A percentile compares a stretch with the other conserved stretches of the same genome.
Conservation (phyloP, 164 flowering plant genomes). For the Cinnamomum chago region DNA sequence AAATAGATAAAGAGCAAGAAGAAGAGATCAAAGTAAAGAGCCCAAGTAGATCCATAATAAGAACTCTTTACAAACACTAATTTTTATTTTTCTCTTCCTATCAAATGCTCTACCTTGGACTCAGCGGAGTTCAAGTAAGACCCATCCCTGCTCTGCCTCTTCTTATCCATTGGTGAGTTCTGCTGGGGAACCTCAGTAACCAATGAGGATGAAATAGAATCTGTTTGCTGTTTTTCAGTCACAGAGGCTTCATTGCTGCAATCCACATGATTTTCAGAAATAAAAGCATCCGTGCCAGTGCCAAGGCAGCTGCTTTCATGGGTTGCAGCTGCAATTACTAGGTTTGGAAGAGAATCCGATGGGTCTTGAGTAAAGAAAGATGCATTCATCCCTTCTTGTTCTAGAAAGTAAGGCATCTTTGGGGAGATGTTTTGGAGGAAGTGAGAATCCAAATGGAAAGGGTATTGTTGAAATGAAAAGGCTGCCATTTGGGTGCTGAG, state of each 20-base stretch:
- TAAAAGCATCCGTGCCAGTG: background rate
- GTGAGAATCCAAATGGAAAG: slow-evolving; percentile 38
- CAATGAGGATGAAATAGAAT: slow-evolving; percentile 11
- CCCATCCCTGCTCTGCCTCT: slow-evolving; percentile 41
- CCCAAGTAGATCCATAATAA: background rate
- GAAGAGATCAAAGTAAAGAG: too few species aligned
- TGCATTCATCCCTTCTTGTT: slow-evolving; percentile 15
- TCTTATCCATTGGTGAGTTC: slow-evolving; percentile 19
- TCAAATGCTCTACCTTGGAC: slow-evolving; percentile 37
- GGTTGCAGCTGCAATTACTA: background rate
- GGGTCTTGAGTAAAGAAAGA: slow-evolving; percentile 25
- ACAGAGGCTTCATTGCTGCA: background rate
- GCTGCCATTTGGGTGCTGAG: slow-evolving; percentile 44
- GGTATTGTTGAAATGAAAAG: slow-evolving; percentile 46
- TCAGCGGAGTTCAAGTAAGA: slow-evolving; percentile 38
- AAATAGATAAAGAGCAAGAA: background rate
- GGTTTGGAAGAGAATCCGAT: slow-evolving; percentile 12
- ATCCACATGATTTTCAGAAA: slow-evolving; percentile 1
- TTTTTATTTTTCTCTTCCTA: background rate
- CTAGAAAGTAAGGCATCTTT: slow-evolving; percentile 24
- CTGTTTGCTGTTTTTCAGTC: background rate
- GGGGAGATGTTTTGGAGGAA: slow-evolving; percentile 24
- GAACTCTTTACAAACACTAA: background rate
- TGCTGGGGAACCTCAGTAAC: slow-evolving; percentile 30
- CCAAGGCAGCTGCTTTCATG: slow-evolving; percentile 15